A percentile compares a stretch with the other conserved stretches of the same genome.
phyloP scores from a whole-genome alignment of 2,329 filamentous ascomycete genomes.

The Beauveria sp. region DNA sequence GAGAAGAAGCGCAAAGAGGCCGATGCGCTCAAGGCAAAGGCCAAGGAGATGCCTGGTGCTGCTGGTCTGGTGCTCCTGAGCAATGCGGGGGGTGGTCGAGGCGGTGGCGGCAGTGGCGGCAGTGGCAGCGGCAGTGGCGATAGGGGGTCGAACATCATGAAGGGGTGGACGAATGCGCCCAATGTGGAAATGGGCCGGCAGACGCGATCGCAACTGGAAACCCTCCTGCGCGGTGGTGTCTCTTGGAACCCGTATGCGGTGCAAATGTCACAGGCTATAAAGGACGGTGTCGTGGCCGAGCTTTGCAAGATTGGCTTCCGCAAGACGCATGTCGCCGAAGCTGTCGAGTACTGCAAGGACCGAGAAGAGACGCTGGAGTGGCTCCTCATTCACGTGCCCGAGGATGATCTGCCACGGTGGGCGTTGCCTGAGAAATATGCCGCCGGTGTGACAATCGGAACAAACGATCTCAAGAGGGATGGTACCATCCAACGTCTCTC shows the following conservation, averaged over 20 bases:
- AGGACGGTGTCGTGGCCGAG: slow-evolving; percentile 59
- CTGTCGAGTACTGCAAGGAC: slow-evolving; percentile 79
- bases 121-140: slow-evolving; percentile 15
- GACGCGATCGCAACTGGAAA: slow-evolving; percentile 72
- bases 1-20: slow-evolving; percentile 74
- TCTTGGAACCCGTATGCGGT: slow-evolving; percentile 82
- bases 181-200: slow-evolving; percentile 89
- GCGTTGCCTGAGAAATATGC: slow-evolving; percentile 86
- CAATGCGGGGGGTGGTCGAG: slow-evolving; percentile 26
- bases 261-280: slow-evolving; percentile 51
- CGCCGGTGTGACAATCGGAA: slow-evolving; percentile 80
- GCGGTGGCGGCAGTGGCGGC: not conserved
- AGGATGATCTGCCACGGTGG: slow-evolving; percentile 92
- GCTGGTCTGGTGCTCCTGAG: slow-evolving; percentile 48
- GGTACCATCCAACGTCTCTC: slow-evolving; percentile 75
- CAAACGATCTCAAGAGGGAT: slow-evolving; percentile 73
- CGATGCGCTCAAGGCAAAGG: slow-evolving; percentile 60
- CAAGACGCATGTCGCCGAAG: slow-evolving; percentile 83
- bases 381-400: slow-evolving; percentile 92
- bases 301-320: slow-evolving; percentile 77
- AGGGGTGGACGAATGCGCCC: slow-evolving; percentile 75
- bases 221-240: slow-evolving; percentile 66
- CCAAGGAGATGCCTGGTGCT: slow-evolving; percentile 53
- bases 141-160: slow-evolving; percentile 40
- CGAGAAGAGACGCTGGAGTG: slow-evolving; percentile 90